Percentiles rank a stretch among this genome's conserved stretches.
phyloP scores from a whole-genome alignment of 257 asterid genomes.

The Fraxinus quadrangulata region DNA sequence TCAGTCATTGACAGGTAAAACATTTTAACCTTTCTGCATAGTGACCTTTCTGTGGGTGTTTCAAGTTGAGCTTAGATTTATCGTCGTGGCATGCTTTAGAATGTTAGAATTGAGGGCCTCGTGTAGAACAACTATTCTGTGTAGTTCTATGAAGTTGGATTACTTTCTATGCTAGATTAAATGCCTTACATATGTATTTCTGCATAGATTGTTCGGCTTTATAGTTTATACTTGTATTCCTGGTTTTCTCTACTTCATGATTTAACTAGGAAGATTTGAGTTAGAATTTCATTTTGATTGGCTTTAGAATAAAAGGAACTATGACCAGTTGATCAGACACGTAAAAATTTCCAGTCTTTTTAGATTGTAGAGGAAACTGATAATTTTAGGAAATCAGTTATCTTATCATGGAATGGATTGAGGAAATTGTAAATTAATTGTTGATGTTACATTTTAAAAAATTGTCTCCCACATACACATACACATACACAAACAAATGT shows the following conservation, averaged over 20 bases:
- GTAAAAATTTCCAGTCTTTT: background rate
- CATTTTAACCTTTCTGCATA: background rate
- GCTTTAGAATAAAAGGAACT: background rate
- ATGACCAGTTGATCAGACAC: background rate
- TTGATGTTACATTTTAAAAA: background rate
- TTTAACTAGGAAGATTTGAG: background rate
- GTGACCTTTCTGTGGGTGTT: background rate
- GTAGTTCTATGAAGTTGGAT: background rate
- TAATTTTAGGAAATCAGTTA: background rate
- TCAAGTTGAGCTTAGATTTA: background rate
- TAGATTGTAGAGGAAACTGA: background rate
- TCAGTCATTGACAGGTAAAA: conserved; percentile 89
- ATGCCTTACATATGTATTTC: background rate
- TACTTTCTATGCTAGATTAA: background rate
- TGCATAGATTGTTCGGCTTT: background rate
- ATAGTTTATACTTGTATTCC: background rate
- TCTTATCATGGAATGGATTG: background rate
- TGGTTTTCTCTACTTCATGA: background rate
- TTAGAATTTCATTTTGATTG: background rate
- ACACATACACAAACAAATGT: background rate
- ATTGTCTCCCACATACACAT: background rate
- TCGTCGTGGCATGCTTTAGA: background rate
- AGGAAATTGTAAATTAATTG: background rate
- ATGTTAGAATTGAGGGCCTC: background rate
- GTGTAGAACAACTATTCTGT: background rate